phyloP scores from a whole-genome alignment of 2,329 filamentous ascomycete species.

The Apiospora phragmitis region DNA sequence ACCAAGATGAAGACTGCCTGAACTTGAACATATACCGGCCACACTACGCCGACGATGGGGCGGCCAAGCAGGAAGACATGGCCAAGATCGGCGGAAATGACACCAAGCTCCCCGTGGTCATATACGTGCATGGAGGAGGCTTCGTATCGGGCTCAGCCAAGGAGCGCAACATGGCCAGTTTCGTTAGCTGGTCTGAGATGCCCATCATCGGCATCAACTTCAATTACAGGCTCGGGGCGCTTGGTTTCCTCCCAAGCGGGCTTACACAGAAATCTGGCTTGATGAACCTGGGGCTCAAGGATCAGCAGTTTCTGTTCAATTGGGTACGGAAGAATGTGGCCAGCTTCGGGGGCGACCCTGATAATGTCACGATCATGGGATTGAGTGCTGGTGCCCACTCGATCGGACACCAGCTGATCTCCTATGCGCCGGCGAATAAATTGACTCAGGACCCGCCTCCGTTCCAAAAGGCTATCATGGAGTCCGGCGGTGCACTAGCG shows the following conservation, averaged over 20 bases:
- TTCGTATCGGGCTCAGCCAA: conserved; percentile 57
- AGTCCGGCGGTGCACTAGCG: conserved; percentile 57
- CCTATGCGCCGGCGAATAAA: conserved; percentile 39
- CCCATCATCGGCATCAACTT: conserved; percentile 60
- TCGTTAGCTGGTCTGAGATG: conserved; percentile 55
- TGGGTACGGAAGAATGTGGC: conserved; percentile 64
- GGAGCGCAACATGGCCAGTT: conserved; percentile 60
- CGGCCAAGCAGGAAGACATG: conserved; percentile 19
- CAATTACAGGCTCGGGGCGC: conserved; percentile 64
- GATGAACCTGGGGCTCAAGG: conserved; percentile 65
- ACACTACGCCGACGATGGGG: conserved; percentile 27
- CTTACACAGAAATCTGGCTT: conserved; percentile 53
- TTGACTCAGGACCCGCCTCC: conserved; percentile 35
- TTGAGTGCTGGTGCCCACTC: conserved; percentile 64
- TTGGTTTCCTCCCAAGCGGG: conserved; percentile 68
- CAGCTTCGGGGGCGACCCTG: conserved; percentile 59
- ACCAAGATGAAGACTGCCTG: conserved; percentile 52
- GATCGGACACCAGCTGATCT: conserved; percentile 68
- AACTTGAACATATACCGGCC: conserved; percentile 53
- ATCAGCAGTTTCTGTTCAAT: conserved; percentile 58
- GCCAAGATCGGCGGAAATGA: conserved; percentile 27
- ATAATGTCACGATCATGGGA: conserved; percentile 62
- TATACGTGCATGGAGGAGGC: conserved; percentile 64
- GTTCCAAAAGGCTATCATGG: conserved; percentile 56
- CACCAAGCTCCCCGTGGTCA: conserved; percentile 47